Base-by-base conservation (phyloP, 2,329 filamentous ascomycete species). In the Epicoccum nigrum region DNA sequence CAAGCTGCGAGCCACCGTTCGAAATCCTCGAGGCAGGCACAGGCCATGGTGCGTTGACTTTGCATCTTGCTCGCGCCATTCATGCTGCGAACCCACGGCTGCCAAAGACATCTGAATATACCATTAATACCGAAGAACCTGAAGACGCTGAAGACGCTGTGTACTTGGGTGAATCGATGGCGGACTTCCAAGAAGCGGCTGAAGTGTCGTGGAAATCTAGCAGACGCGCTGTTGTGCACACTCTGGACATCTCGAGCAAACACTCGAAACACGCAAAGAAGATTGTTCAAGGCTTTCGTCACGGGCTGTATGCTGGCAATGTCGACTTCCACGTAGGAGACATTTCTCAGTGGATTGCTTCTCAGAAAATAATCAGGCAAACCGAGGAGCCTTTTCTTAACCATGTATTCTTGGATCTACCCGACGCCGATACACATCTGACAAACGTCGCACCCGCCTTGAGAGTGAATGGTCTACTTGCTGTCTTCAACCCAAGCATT, bases 21-120 rank as follows among this genome's bases (percentile, higher is more conserved):
- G 88, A 93, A 67, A 89, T 94, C 35, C 85, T 94, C 44, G 90
- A 94, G 73, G 89, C 89, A 38, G 90, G 90, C 13, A 94, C 90
- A 3, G 90, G 90, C n/a, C 89, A 92, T 78, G 90, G 90, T 51
- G 86, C 87, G 27, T 74, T 94, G 51, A 93, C 89, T 0, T 73
- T 94, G 4, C 84, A 92, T 65, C 79, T 94, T 17, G 86, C 89
- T 23, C 83, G 88, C 44, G 88, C 89, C 2, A 83, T 94, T 37
- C 87, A 92, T 67, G 89, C 83, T 35, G 87, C 85, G 15, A 92
- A 92, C 64, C 75, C 83, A 2, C 73, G 78, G 3, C 74, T 81
- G 5, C 79, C 81, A 0, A 64, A 70, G 12, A 33, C 49, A 1
- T 54, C 61, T 6, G 40, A 56, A 0, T 54, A 61, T 39, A 43